Base-by-base conservation (phyloP, 2,329 filamentous ascomycete genomes). In the Metarhizium guizhouense region DNA sequence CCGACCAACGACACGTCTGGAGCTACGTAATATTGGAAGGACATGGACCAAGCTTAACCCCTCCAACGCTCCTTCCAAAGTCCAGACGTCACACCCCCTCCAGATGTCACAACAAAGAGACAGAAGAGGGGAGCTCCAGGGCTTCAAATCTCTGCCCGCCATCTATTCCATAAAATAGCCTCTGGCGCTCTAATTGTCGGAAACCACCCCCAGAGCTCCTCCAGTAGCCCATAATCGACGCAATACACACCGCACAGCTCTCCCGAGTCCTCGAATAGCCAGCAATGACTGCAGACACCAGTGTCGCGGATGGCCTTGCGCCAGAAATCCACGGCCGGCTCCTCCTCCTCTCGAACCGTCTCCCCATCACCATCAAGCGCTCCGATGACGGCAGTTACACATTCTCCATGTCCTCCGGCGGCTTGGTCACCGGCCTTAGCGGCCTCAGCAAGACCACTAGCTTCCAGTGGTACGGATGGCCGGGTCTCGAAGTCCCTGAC, bases 401-500 rank as follows among this genome's bases (percentile, higher is more conserved):
- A 67, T 96, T 95, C 72, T 90, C 88, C 69, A 96, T 96, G 89
- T 97, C 93, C 50, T 97, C 94, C 2, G 94, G 94, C 56, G 94
- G 94, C 45, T 82, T 99, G 45, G 94, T 97, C 65, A 96, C 90
- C 52, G 94, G 94, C 20, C 79, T 99, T 58, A 95, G 90, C 62
- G 94, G 94, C 30, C 76, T 97, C 57, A 87, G 89, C 65, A 96
- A 96, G 74, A 88, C 90, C 36, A 96, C 90, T 30, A 93, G 86
- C 63, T 97, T 97, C 73, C 89, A 94, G 72, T 99, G 94, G 94
- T 97, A 97, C 73, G 94, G 94, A 63, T 97, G 94, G 93, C 92
- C 94, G 1, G 94, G 94, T 42, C 75, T 96, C 51, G 90, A 97
- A 71, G 85, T 97, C 4, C 93, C 93, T 43, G 89, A 95, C 60